Evolutionary conservation across 73 alveolate species (phyloP).

Genomic region (Paramecium tetraurelia): DNA sequence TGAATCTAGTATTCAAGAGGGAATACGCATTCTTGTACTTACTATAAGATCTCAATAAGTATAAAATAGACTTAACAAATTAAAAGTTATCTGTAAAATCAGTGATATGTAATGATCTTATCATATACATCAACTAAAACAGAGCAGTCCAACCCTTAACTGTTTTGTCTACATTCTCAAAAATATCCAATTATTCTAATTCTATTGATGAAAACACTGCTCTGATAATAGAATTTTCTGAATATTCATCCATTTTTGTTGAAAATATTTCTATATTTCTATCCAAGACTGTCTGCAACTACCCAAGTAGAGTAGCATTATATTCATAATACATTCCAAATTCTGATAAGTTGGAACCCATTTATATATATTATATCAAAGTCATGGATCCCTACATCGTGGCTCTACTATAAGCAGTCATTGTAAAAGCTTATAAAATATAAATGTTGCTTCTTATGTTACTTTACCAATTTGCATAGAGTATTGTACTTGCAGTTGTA

Average conservation of each 20-base stretch:
- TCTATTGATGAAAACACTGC: not conserved
- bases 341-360: not conserved
- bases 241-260: constrained; percentile 12
- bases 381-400: constrained; percentile 15
- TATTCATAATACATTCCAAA: not conserved
- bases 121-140: constrained; percentile 13
- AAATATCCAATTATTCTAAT: not conserved
- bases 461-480: not conserved
- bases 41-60: not conserved
- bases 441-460: not conserved
- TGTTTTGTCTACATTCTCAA: not conserved
- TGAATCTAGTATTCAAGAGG: not conserved
- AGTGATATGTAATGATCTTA: not conserved
- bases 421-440: constrained; percentile 23
- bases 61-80: not conserved
- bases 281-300: not conserved
- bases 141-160: constrained; percentile 48
- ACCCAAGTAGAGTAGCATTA: not conserved
- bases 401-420: constrained; percentile 33
- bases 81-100: not conserved
- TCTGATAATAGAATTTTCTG: constrained; percentile 29
- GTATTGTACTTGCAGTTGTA: not conserved
- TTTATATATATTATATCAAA: not conserved
- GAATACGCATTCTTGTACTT: not conserved
- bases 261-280: not conserved